Base-by-base conservation (phyloP, 768 basidiomycete genomes). In the Goffeauzyma gilvescens region DNA sequence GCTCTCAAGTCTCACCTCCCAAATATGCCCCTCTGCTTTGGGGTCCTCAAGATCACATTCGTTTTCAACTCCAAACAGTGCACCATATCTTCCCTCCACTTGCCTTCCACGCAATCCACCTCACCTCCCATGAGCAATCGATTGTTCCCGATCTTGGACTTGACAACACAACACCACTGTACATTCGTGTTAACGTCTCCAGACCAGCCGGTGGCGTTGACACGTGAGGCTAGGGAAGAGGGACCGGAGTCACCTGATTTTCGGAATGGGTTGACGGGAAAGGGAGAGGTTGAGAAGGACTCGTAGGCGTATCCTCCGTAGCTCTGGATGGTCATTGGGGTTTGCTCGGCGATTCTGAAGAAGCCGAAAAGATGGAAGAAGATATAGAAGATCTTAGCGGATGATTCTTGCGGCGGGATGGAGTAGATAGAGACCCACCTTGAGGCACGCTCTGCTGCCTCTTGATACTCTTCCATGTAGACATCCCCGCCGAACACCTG, bases 121-220 rank as follows among this genome's bases (percentile, higher is more conserved):
- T 65, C 64, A 9, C 64, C 64, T 0, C 64, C 64, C 14, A 63
- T 50, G 36, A 59, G 55, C 24, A 65, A 41, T 8, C 59, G 55
- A 15, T 59, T 52, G 13, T 56, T 53, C 2, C 56, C 60, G 3
- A 65, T 55, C 9, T 56, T 53, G 8, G 56, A 55, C 21, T 63
- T 55, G 21, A 62, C 55, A 4, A 65, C 55, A 38, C 56, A 55
- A 50, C 60, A 63, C 60, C 60, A 65, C 52, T 64, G 41, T 17
- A 59, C 55, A 51, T 65, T 65, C 9, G 58, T 58, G 42, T 65
- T 59, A 10, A 65, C 62, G 28, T 57, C 50, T n/a, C n/a, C n/a
- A n/a, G n/a, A n/a, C n/a, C n/a, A n/a, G n/a, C n/a, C n/a, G n/a
- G n/a, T n/a, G n/a, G n/a, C n/a, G n/a, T n/a, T n/a, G n/a, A n/a